These are phyloP conservation scores for Cajanus cajan DNA, from an alignment of 306 rosid species.

Conservation along the genomic window DNA sequence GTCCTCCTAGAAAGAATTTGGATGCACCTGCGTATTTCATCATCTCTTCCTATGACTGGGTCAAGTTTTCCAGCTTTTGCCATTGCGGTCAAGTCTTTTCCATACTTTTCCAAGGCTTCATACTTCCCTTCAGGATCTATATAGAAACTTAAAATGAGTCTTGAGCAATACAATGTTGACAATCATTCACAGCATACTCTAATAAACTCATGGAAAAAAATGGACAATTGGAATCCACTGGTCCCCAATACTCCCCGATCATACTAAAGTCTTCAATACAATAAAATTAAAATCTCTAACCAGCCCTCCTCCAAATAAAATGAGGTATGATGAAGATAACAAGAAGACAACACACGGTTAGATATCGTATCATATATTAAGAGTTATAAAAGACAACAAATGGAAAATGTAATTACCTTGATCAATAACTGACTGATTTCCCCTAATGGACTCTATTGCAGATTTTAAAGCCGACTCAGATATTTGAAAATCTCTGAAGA, in stretches of 20 bases:
- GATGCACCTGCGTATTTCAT: slow-evolving; percentile 97
- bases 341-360: neutral
- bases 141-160: slow-evolving; percentile 26
- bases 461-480: slow-evolving; percentile 65
- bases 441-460: slow-evolving; percentile 83
- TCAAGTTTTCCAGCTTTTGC: slow-evolving; percentile 94
- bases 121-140: slow-evolving; percentile 98
- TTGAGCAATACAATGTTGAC: slow-evolving; percentile 16
- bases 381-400: neutral
- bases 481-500: slow-evolving; percentile 80
- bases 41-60: slow-evolving; percentile 98
- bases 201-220: neutral
- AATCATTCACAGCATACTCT: neutral
- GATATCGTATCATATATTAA: neutral
- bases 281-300: neutral
- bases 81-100: slow-evolving; percentile 95
- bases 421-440: slow-evolving; percentile 89
- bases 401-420: slow-evolving; percentile 59
- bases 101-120: slow-evolving; percentile 91
- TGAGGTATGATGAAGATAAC: neutral
- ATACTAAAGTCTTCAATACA: neutral
- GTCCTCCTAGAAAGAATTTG: slow-evolving; percentile 98
- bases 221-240: neutral
- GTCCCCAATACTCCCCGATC: neutral
- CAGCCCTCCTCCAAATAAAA: neutral